These are phyloP conservation scores for Vinca minor DNA, from an alignment of 257 asterid genomes.

Conservation along the genomic window DNA sequence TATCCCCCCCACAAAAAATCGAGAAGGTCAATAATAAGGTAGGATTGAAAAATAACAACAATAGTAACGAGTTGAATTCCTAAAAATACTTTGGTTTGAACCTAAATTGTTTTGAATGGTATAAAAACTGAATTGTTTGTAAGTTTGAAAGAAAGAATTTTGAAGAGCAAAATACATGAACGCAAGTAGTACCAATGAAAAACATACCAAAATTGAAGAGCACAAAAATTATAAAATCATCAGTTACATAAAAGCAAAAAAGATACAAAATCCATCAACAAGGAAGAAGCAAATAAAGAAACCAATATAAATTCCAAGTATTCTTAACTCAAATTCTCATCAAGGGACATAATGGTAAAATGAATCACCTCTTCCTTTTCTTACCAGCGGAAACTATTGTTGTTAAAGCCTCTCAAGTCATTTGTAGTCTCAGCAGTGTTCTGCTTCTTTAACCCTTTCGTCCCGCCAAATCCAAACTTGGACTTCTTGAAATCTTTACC, in stretches of 20 bases:
- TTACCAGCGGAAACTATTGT: constrained; percentile 30
- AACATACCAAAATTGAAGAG: background rate
- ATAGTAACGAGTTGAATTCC: too few species aligned
- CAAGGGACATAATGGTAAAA: background rate
- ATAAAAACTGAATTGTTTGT: too few species aligned
- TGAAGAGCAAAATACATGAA: too few species aligned
- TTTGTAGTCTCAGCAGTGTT: constrained; percentile 72
- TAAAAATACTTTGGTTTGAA: too few species aligned
- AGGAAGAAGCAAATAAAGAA: background rate
- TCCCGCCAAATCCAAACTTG: constrained; percentile 85
- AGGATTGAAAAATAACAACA: too few species aligned
- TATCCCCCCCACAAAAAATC: too few species aligned
- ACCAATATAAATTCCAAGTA: background rate
- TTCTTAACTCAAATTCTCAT: background rate
- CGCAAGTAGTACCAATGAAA: background rate
- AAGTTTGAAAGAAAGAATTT: too few species aligned
- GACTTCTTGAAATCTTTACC: constrained; percentile 46
- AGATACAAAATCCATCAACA: background rate
- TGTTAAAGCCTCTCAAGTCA: constrained; percentile 49
- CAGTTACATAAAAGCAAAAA: background rate
- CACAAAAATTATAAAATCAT: background rate
- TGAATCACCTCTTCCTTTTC: constrained; percentile 43
- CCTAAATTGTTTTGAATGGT: too few species aligned
- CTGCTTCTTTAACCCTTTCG: constrained; percentile 85
- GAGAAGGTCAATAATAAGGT: too few species aligned